Evolutionary conservation across 768 basidiomycete genomes (phyloP).

Genomic region (Roridomyces roridus): DNA sequence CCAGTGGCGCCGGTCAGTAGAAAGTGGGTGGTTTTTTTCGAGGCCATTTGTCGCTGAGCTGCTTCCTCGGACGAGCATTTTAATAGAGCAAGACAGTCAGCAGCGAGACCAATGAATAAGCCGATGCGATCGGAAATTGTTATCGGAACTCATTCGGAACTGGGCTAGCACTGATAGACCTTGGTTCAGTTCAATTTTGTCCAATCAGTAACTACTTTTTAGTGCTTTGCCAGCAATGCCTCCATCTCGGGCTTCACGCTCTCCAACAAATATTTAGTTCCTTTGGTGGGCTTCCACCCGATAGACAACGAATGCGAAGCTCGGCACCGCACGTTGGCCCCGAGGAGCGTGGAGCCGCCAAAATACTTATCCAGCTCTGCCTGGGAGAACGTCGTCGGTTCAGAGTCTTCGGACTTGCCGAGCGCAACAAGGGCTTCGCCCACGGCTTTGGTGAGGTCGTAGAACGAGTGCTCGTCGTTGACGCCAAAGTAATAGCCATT

Average conservation of each 20-base stretch:
- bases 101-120: too few species aligned
- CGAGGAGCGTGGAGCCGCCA: conserved; percentile 37
- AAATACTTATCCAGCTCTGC: conserved; percentile 53
- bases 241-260: conserved; percentile 49
- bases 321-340: conserved; percentile 44
- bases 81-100: too few species aligned
- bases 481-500: conserved; percentile 62
- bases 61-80: too few species aligned
- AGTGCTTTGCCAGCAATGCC: too few species aligned
- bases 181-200: too few species aligned
- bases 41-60: too few species aligned
- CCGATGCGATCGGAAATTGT: too few species aligned
- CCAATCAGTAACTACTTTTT: too few species aligned
- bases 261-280: conserved; percentile 45
- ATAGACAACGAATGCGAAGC: not conserved
- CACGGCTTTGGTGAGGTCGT: conserved; percentile 47
- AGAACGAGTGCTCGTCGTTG: conserved; percentile 53
- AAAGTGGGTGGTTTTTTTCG: too few species aligned
- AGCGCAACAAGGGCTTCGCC: conserved; percentile 43
- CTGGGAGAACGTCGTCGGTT: conserved; percentile 52
- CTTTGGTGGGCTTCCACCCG: conserved; percentile 29
- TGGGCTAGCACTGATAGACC: too few species aligned
- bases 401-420: conserved; percentile 41
- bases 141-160: too few species aligned
- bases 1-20: too few species aligned